A percentile compares a stretch with the other conserved stretches of the same genome.
Evolutionary conservation across 495 filamentous ascomycete species (phyloP).

Genomic region (Aspergillus coremiiformis): DNA sequence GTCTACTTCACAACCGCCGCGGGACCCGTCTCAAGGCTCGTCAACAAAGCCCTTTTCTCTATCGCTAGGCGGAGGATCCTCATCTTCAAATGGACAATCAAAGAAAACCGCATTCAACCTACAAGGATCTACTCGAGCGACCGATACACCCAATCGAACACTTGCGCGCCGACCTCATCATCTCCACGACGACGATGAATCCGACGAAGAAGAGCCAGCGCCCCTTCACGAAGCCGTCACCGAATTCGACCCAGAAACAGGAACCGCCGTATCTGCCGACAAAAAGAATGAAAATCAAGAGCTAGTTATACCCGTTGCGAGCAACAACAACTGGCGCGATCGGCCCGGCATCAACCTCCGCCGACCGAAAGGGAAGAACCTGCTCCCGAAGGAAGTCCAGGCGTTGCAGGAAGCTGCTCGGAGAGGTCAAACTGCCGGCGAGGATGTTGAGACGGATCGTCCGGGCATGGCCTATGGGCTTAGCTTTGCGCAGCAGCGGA

Average conservation of each 20-base stretch:
- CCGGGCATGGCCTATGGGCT: slow-evolving; percentile 41
- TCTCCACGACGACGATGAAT: slow-evolving; percentile 35
- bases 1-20: slow-evolving; percentile 9
- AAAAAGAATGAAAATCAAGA: slow-evolving; percentile 33
- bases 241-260: slow-evolving; percentile 52
- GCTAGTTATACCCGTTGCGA: slow-evolving; percentile 57
- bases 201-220: slow-evolving; percentile 32
- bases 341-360: slow-evolving; percentile 40
- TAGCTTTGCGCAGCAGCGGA: slow-evolving; percentile 30
- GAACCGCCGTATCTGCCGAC: slow-evolving; percentile 44
- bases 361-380: slow-evolving; percentile 44
- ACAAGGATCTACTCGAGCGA: slow-evolving; percentile 18
- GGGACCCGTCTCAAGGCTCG: slow-evolving; percentile 1
- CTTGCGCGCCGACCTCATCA: slow-evolving; percentile 33
- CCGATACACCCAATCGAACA: slow-evolving; percentile 13
- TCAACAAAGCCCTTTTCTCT: slow-evolving; percentile 27
- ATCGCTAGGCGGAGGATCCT: slow-evolving; percentile 14
- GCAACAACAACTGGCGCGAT: slow-evolving; percentile 68
- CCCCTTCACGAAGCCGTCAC: slow-evolving; percentile 46
- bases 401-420: slow-evolving; percentile 34
- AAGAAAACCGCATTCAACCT: slow-evolving; percentile 32
- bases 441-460: slow-evolving; percentile 31
- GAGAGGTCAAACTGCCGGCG: slow-evolving; percentile 23
- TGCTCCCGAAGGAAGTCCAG: slow-evolving; percentile 47
- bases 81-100: slow-evolving; percentile 13